These are phyloP conservation scores for Colletotrichum magnum DNA, from an alignment of 2,329 filamentous ascomycete species.

Conservation along the genomic window DNA sequence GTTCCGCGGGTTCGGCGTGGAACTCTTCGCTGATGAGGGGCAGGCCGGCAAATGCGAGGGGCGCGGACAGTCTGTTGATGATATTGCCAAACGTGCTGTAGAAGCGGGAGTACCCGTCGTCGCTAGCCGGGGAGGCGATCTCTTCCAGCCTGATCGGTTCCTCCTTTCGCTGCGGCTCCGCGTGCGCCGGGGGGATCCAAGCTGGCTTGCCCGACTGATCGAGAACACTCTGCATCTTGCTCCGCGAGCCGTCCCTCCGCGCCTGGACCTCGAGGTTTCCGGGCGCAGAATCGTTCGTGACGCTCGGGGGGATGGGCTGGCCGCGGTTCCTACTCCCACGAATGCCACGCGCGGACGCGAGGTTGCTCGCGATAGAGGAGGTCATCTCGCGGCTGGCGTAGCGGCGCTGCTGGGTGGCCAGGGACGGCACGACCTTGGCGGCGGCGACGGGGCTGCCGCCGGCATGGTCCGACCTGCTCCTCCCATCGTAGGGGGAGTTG, in stretches of 20 bases:
- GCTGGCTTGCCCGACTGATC: conserved; percentile 68
- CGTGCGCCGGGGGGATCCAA: conserved; percentile 62
- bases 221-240: conserved; percentile 70
- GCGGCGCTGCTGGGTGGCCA: conserved; percentile 59
- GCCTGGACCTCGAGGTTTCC: conserved; percentile 75
- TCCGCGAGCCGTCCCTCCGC: conserved; percentile 63
- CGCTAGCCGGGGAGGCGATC: conserved; percentile 54
- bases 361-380: conserved; percentile 89
- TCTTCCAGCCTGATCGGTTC: conserved; percentile 48
- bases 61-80: conserved; percentile 90
- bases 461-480: conserved; percentile 44
- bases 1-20: conserved; percentile 47
- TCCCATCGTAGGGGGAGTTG: conserved; percentile 19
- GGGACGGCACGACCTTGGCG: conserved; percentile 45
- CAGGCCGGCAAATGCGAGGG: conserved; percentile 91
- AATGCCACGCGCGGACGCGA: conserved; percentile 89
- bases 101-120: conserved; percentile 90
- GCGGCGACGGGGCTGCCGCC: conserved; percentile 43
- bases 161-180: conserved; percentile 44
- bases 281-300: conserved; percentile 81
- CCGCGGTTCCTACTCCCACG: conserved; percentile 71
- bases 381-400: conserved; percentile 77
- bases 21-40: conserved; percentile 75
- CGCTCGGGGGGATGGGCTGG: conserved; percentile 78
- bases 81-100: conserved; percentile 93